Conservation (phyloP, 192 early-diverging fungal genomes). For the Backusella tarrabulga region DNA sequence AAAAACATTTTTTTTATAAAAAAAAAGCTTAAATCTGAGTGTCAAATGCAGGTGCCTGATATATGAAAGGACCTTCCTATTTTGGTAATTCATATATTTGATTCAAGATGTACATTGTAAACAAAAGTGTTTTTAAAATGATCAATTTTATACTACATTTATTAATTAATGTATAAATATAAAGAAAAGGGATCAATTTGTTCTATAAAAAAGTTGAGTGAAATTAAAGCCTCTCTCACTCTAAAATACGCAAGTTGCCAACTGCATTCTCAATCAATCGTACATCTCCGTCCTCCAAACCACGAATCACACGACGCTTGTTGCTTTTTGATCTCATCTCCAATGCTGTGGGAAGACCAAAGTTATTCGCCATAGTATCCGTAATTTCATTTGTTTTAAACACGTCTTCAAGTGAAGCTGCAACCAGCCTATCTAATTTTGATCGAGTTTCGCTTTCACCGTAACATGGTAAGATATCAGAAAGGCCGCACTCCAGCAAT, state of each 20-base stretch:
- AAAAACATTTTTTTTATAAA: not conserved
- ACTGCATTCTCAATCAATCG: constrained; percentile 32
- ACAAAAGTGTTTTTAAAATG: too few relatives aligned
- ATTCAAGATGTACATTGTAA: too few relatives aligned
- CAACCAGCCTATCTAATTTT: not conserved
- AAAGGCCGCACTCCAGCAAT: not conserved
- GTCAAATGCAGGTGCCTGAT: not conserved
- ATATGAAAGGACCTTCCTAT: not conserved
- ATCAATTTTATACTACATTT: too few relatives aligned
- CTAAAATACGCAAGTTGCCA: constrained; percentile 10
- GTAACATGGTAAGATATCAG: not conserved
- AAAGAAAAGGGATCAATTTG: too few relatives aligned
- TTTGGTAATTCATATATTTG: too few relatives aligned
- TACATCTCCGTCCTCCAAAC: constrained; percentile 33
- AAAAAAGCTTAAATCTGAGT: not conserved
- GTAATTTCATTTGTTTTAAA: not conserved
- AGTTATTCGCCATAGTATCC: not conserved
- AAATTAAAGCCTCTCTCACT: not conserved
- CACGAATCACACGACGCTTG: constrained; percentile 27
- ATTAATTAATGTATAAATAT: not conserved
- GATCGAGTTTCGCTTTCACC: not conserved
- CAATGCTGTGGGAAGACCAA: constrained; percentile 11
- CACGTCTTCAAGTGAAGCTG: not conserved
- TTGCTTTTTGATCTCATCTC: constrained; percentile 15
- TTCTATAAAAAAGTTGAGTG: too few relatives aligned